Base-by-base conservation (phyloP, 768 basidiomycete genomes). In the Mycena metata region DNA sequence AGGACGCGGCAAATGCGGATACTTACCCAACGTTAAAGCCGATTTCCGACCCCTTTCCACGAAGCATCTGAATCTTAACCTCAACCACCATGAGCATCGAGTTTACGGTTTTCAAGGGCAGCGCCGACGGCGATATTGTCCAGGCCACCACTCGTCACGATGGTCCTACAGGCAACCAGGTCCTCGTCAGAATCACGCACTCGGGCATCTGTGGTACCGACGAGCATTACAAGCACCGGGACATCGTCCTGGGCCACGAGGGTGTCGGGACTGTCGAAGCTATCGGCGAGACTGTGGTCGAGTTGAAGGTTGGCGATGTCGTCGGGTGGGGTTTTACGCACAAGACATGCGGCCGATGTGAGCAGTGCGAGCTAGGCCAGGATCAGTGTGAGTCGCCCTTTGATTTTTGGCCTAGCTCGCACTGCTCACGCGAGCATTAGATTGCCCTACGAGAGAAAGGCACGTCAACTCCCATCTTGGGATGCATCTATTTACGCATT, bases 141-240 rank as follows among this genome's bases (percentile, higher is more conserved):
- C 19, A 69, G 49, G 12, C 39, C 30, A 64, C 42, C 23, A 60
- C 21, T 11, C 41, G 15, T 24, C 52, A 6, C 24, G 41, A 35
- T 16, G n/a, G 1, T 1, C 68, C 68, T 1, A 59, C 33, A 5
- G 62, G 54, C 6, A 65, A 60, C 41, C 59, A 69, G 30, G 69
- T 69, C 19, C 64, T 69, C 7, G 58, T 69, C 54, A 56, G 74
- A 73, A 13, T 69, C 13, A 69, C 69, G 2, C 69, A 69, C 50
- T 60, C 64, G 2, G 81, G 81, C 0, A 24, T 82, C 12, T 82
- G 82, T 41, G 82, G 80, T 52, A 82, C 82, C 0, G 82, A 83
- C 72, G 73, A 76, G 46, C 83, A 82, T 55, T 77, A 71, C 69
- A 75, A 73, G 64, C 13, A 55, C 21, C 50, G 24, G 9, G 79